phyloP scores from a whole-genome alignment of 176 grass and related monocot genomes.

The Carex cristatella region DNA sequence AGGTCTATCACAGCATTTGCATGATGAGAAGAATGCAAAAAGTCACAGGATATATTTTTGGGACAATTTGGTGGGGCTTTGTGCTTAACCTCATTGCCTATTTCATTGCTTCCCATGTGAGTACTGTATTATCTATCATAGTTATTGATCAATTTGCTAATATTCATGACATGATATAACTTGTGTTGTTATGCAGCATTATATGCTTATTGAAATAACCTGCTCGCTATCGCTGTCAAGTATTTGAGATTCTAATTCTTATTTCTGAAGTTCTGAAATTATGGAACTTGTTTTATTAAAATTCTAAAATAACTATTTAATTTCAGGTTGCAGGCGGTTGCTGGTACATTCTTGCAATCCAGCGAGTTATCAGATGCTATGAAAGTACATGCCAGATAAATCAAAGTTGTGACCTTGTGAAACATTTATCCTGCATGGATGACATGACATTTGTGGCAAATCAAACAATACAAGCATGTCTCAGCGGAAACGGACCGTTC shows the following conservation, averaged over 20 bases:
- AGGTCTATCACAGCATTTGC: conserved; percentile 82
- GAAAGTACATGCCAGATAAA: conserved; percentile 56
- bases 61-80: conserved; percentile 97
- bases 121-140: neutral
- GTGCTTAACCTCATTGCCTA: conserved; percentile 88
- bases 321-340: conserved; percentile 84
- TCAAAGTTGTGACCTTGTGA: conserved; percentile 57
- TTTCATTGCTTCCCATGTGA: conserved; percentile 97
- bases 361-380: conserved; percentile 68
- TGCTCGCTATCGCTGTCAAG: neutral
- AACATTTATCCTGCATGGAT: conserved; percentile 41
- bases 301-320: neutral
- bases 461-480: conserved; percentile 47
- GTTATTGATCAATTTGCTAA: neutral
- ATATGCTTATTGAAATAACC: neutral
- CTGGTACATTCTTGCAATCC: conserved; percentile 98
- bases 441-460: conserved; percentile 38
- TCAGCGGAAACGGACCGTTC: conserved; percentile 57
- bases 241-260: conserved; percentile 6
- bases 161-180: neutral
- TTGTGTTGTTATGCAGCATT: neutral
- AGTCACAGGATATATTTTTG: conserved; percentile 94
- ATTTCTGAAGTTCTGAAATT: neutral
- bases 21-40: conserved; percentile 99
- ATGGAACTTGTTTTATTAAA: neutral